Evolutionary conservation across 225 moss, liverwort and hornwort species (phyloP).

Genomic region (Physcomitrium patens): DNA sequence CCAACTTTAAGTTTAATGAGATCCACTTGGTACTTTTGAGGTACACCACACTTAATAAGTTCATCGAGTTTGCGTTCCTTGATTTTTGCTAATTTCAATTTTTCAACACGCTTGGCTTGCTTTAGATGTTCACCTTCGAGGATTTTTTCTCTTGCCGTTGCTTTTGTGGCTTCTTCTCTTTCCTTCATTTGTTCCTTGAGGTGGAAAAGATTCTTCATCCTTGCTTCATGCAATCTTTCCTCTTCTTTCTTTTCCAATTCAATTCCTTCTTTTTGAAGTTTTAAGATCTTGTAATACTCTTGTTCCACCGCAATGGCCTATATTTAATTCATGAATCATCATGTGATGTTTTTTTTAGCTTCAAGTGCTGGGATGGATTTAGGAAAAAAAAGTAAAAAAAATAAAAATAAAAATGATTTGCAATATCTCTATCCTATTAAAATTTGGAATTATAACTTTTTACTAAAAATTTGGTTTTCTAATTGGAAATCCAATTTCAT

Average conservation of each 20-base stretch:
- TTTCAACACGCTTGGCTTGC: slow-evolving; percentile 77
- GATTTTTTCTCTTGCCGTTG: slow-evolving; percentile 54
- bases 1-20: slow-evolving; percentile 69
- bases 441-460: too few species aligned
- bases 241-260: slow-evolving; percentile 50
- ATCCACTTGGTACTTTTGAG: slow-evolving; percentile 76
- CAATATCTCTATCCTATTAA: too few species aligned
- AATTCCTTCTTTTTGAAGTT: slow-evolving; percentile 71
- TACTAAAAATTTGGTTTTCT: too few species aligned
- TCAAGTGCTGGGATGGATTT: rapidly evolving
- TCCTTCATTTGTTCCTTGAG: slow-evolving; percentile 62
- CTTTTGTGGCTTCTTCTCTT: slow-evolving; percentile 52
- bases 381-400: too few species aligned
- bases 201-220: slow-evolving; percentile 49
- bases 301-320: slow-evolving; percentile 73
- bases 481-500: too few species aligned
- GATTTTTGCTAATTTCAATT: slow-evolving; percentile 67
- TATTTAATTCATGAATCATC: neutral
- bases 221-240: slow-evolving; percentile 32
- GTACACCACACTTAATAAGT: slow-evolving; percentile 70
- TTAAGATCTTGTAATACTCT: slow-evolving; percentile 66
- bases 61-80: slow-evolving; percentile 74
- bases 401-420: too few species aligned
- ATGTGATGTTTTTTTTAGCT: neutral
- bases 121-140: slow-evolving; percentile 79